Percentiles rank a stretch among this genome's conserved stretches.
Evolutionary conservation across 78 protist genomes (phyloP).

Genomic region (Blattamonas nauphoetae): DNA sequence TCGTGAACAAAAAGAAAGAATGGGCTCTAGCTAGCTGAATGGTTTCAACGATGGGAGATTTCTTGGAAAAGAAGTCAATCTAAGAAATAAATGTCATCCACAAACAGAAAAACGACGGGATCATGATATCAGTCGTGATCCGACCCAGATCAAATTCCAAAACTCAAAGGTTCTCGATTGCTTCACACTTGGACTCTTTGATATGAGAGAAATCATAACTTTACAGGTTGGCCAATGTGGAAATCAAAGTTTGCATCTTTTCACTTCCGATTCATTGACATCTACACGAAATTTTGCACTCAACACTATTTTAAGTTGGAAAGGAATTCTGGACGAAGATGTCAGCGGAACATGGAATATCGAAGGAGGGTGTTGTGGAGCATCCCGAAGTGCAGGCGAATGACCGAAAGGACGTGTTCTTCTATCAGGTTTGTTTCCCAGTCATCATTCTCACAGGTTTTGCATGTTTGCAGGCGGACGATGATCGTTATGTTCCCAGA

Average conservation of each 20-base stretch:
- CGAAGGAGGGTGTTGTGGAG: constrained; percentile 70
- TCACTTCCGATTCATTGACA: neutral
- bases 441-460: neutral
- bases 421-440: constrained; percentile 64
- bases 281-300: too few relatives aligned
- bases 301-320: constrained; percentile 59
- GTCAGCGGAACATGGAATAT: constrained; percentile 93
- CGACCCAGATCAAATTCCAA: too few relatives aligned
- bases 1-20: too few relatives aligned
- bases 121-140: too few relatives aligned
- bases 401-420: constrained; percentile 97
- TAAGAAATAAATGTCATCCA: too few relatives aligned
- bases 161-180: too few relatives aligned
- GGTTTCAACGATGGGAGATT: too few relatives aligned
- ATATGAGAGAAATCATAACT: constrained; percentile 75
- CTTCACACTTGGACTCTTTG: too few relatives aligned
- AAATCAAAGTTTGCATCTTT: constrained; percentile 86
- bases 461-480: constrained; percentile 70
- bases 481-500: constrained; percentile 93
- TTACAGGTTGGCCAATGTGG: constrained; percentile 97
- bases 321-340: constrained; percentile 92
- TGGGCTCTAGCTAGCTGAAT: too few relatives aligned
- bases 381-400: constrained; percentile 47
- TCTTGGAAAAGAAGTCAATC: too few relatives aligned
- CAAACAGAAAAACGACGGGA: too few relatives aligned